These are phyloP conservation scores for Singerocomus inundabilis DNA, from an alignment of 1,284 basidiomycete species.

Conservation along the genomic window DNA sequence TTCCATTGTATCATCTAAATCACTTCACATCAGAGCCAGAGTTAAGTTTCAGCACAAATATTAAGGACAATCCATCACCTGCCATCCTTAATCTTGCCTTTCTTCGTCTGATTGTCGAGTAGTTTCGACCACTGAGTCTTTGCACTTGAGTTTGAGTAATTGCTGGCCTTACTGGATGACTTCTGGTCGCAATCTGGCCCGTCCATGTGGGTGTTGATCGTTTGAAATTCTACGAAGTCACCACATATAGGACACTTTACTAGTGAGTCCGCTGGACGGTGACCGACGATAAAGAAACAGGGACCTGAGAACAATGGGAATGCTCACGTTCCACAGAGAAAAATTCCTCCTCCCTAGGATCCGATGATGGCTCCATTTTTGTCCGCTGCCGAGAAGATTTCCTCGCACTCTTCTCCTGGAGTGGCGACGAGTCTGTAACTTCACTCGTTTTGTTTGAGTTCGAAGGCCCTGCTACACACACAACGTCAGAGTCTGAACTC, in stretches of 20 bases:
- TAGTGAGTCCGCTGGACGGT: slow-evolving; percentile 30
- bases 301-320: background rate
- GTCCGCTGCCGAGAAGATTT: slow-evolving; percentile 14
- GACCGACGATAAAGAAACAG: slow-evolving; percentile 2
- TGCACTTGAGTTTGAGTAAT: slow-evolving; percentile 26
- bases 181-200: slow-evolving; percentile 46
- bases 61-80: slow-evolving; percentile 21
- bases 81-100: slow-evolving; percentile 47
- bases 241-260: slow-evolving; percentile 61
- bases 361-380: slow-evolving; percentile 22
- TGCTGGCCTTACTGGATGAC: slow-evolving; percentile 22
- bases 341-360: slow-evolving; percentile 30
- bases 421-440: slow-evolving; percentile 25
- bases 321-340: slow-evolving; percentile 18
- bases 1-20: slow-evolving; percentile 38
- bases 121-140: slow-evolving; percentile 50
- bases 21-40: slow-evolving; percentile 22
- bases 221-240: slow-evolving; percentile 40
- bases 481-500: slow-evolving; percentile 24
- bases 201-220: slow-evolving; percentile 60
- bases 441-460: slow-evolving; percentile 28
- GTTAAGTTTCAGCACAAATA: slow-evolving; percentile 13
- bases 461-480: slow-evolving; percentile 28
- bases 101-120: slow-evolving; percentile 37
- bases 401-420: slow-evolving; percentile 21